A percentile compares a stretch with the other conserved stretches of the same genome.
phyloP scores from a whole-genome alignment of 768 basidiomycete species.

The Tephrocybe sp. region DNA sequence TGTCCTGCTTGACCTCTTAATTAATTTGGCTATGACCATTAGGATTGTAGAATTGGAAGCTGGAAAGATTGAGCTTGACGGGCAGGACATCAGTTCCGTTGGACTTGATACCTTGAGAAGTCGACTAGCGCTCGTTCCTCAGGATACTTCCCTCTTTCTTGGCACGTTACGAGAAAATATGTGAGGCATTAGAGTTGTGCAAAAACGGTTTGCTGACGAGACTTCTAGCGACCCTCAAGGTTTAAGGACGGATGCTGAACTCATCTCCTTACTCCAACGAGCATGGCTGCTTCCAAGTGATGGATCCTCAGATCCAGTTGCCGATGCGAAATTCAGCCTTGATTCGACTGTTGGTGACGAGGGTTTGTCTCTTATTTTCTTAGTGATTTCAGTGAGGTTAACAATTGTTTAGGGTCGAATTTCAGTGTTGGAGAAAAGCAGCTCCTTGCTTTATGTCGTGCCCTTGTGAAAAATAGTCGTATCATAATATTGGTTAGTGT shows the following conservation, averaged over 20 bases:
- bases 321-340: slow-evolving; percentile 68
- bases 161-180: slow-evolving; percentile 43
- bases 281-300: slow-evolving; percentile 57
- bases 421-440: slow-evolving; percentile 71
- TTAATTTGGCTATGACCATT: background rate
- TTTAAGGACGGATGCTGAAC: slow-evolving; percentile 53
- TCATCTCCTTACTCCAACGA: slow-evolving; percentile 58
- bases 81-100: slow-evolving; percentile 44
- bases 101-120: slow-evolving; percentile 52
- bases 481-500: slow-evolving; percentile 52
- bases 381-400: background rate
- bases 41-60: slow-evolving; percentile 58
- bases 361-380: slow-evolving; percentile 30
- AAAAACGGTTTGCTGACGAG: background rate
- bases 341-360: slow-evolving; percentile 61
- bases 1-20: background rate
- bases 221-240: slow-evolving; percentile 45
- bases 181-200: slow-evolving; percentile 17
- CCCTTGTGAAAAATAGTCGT: slow-evolving; percentile 57
- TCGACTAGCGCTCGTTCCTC: slow-evolving; percentile 66
- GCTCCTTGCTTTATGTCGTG: slow-evolving; percentile 58
- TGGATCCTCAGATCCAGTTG: slow-evolving; percentile 39
- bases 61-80: slow-evolving; percentile 59
- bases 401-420: slow-evolving; percentile 43
- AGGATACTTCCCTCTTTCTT: slow-evolving; percentile 52